Conservation (phyloP, 2,329 filamentous ascomycete genomes). For the Dothideomycetes sp. region DNA sequence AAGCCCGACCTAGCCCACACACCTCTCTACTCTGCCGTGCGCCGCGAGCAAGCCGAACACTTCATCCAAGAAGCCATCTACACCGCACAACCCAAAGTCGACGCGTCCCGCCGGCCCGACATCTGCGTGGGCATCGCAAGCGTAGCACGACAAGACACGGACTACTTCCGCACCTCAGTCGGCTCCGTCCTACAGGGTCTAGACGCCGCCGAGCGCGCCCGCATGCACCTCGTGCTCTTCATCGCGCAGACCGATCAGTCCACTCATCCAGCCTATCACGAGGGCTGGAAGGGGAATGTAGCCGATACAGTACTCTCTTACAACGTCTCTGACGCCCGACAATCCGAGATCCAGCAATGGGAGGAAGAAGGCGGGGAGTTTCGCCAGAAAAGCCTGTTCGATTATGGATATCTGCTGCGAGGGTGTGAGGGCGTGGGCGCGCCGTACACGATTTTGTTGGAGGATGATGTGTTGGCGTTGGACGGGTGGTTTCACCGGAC, state of each 20-base stretch:
- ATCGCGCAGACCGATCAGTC: slow-evolving; percentile 32
- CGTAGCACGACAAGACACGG: slow-evolving; percentile 26
- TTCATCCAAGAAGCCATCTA: slow-evolving; percentile 15
- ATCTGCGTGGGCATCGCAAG: slow-evolving; percentile 35
- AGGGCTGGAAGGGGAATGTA: slow-evolving; percentile 29
- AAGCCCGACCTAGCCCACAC: slow-evolving; percentile 20
- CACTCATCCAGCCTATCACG: slow-evolving; percentile 28
- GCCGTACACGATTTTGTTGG: slow-evolving; percentile 32
- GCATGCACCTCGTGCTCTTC: slow-evolving; percentile 32
- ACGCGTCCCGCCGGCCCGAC: slow-evolving; percentile 14
- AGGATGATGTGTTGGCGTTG: slow-evolving; percentile 36
- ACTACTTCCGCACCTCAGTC: slow-evolving; percentile 31
- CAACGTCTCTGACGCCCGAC: slow-evolving; percentile 21
- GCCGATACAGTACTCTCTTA: slow-evolving; percentile 33
- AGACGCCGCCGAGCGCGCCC: slow-evolving; percentile 26
- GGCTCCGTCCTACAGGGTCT: slow-evolving; percentile 34
- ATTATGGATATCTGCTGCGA: slow-evolving; percentile 32
- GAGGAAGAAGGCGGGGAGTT: slow-evolving; percentile 18
- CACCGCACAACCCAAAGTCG: slow-evolving; percentile 12
- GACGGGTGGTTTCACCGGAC: slow-evolving; percentile 37
- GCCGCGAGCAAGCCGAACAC: slow-evolving; percentile 19
- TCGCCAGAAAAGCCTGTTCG: slow-evolving; percentile 31
- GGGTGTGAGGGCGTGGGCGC: slow-evolving; percentile 27
- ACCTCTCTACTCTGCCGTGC: slow-evolving; percentile 21
- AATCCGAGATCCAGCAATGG: no score